Base-by-base conservation (phyloP, 768 basidiomycete genomes). In the Rhizopogon vulgaris region DNA sequence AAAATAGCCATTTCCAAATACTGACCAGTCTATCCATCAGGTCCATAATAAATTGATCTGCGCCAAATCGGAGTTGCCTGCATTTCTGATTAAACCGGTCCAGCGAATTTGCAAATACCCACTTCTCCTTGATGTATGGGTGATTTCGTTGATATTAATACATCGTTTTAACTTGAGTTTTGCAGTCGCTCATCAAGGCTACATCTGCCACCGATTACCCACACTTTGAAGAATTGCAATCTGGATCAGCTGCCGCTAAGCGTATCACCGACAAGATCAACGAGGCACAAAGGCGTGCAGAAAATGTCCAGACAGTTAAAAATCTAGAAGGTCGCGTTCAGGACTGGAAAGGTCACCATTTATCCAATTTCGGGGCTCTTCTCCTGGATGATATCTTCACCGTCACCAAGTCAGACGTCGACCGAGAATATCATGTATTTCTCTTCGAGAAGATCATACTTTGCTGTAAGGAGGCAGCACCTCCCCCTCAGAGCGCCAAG, bases 41-140 rank as follows among this genome's bases (percentile, higher is more conserved):
- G 79, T 82, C 55, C 75, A 89, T 63, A 87, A 88, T 71, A 79
- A 85, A 69, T 74, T 91, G 74, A 89, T 94, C 71, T 90, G 92
- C 60, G 85, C 86, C 62, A 89, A 89, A 67, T 86, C 88, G 64
- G 96, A 99, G 63, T 77, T 99, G 30, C 90, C 91, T 53, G 93
- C 92, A 8, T 95, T 98, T 72, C 82, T 98, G 54, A 98, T 98
- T 78, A 97, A 97, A 74, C 96, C 96, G 6, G 88, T 99, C 45
- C 96, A 99, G 69, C 84, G 96, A 56, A 87, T 98, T 59, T 96
- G 95, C 80, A 98, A 98, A 77, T 98, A 98, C 68, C 94, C 94
- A 24, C 77, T 99, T 12, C 80, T 98, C 22, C 83, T 99, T 60
- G 89, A 90, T 67, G 93, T 93, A 63, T 64, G 85, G 74, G 28